These are phyloP conservation scores for Trapa incisa DNA, from an alignment of 345 rosid genomes.

Conservation along the genomic window DNA sequence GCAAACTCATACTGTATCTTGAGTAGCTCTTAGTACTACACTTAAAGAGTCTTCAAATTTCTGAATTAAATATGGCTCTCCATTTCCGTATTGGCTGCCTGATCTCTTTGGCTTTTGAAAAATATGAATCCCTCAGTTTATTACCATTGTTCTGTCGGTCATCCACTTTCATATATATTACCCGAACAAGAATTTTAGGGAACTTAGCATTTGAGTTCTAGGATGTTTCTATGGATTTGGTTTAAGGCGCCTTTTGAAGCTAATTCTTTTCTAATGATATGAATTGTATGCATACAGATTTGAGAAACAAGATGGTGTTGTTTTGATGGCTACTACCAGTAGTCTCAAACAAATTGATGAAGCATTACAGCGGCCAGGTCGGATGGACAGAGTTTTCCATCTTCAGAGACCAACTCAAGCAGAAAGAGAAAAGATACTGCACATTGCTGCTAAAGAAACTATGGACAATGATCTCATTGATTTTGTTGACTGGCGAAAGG, in stretches of 20 bases:
- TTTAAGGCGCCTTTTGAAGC: neutral
- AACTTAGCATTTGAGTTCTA: neutral
- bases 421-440: conserved; percentile 84
- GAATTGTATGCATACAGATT: conserved; percentile 32
- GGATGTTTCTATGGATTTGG: neutral
- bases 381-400: conserved; percentile 89
- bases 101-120: neutral
- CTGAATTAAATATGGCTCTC: neutral
- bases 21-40: neutral
- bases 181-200: neutral
- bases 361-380: conserved; percentile 86
- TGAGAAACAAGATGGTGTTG: conserved; percentile 97
- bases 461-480: conserved; percentile 74
- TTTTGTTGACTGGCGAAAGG: conserved; percentile 85
- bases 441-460: conserved; percentile 63
- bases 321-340: conserved; percentile 91
- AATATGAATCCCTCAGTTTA: neutral
- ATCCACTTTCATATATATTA: neutral
- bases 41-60: neutral
- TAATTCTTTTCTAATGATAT: neutral
- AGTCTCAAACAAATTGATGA: conserved; percentile 85
- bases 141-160: neutral
- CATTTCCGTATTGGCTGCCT: neutral
- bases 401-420: conserved; percentile 81
- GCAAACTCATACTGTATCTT: neutral